Evolutionary conservation across 2,329 filamentous ascomycete genomes (phyloP), one percentile per base, ranked within the genome.

Genomic region (Botryosphaeria agaves): DNA sequence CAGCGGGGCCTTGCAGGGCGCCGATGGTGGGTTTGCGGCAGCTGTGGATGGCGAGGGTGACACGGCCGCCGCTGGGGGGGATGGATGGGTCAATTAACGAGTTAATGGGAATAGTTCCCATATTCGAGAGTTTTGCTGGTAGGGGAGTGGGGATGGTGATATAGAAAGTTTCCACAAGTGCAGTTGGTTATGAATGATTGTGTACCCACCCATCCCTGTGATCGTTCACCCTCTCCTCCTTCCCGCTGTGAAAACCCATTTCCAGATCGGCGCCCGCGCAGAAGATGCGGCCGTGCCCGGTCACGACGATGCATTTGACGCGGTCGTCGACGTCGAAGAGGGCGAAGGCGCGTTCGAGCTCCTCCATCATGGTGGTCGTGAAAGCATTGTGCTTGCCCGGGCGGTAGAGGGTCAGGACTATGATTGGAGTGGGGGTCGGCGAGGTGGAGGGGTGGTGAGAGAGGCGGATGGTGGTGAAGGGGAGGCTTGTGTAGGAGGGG

Each of bases 351-450:
- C 51, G 39, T 34, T 69, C 62, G 18, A 82, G 58, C 41, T 76
- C 73, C 11, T 52, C 43, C 41, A 66, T 65, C 72, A 81, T 80
- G 9, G 52, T 57, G 14, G 62, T 55, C 3, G 72, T 80, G 51
- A 81, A 80, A 36, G 72, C 75, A 62, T 82, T 81, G 53, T 73
- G 62, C 35, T 70, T 69, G 7, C 56, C 49, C 0, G 76, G 76
- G 12, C 77, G 69, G 53, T 76, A 61, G 24, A 81, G 63, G 2
- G 67, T 67, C 19, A 80, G 49, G 37, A 79, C 48, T 29, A 81
- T 61, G 30, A 78, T 62, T 11, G 65, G 64, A 1, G 74, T 78
- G 9, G 67, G 63, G 3, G 61, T 54, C 7, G 62, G 48, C 0
- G 74, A 69, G 16, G 52, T 45, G 4, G 43, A 36, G 3, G 48